Base-by-base conservation (phyloP, 2,329 filamentous ascomycete species). In the Zymoseptoria brevis region DNA sequence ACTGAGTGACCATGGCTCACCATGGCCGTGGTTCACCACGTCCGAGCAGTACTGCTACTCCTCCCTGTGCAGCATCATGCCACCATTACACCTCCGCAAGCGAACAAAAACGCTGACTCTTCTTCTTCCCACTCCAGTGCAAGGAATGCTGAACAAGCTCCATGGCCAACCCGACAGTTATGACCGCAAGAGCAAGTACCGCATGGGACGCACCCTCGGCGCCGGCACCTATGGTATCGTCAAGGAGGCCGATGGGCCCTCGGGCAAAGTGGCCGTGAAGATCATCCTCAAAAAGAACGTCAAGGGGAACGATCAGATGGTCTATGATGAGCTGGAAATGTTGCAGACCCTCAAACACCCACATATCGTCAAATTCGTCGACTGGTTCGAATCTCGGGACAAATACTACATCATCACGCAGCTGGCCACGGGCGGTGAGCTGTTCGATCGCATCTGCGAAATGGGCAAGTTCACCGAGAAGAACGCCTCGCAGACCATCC, bases 221-320 rank as follows among this genome's bases (percentile, higher is more conserved):
- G 94, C 94, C 62, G 94, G 94, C 69, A 99, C 94, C 69, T 99
- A 99, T 81, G 94, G 94, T 72, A 96, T 99, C 71, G 94, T 99
- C 71, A 86, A 94, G 69, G 94, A 99, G 77, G 94, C 94, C 61
- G 91, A 96, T 62, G 84, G 89, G 67, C 85, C 87, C 50, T 82
- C 83, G 19, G 90, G 90, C 74, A 88, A 96, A 80, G 92, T 96
- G 62, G 94, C 94, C 49, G 84, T 99, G 76, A 99, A 99, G 82
- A 97, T 99, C 74, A 99, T 99, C 75, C 80, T 97, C 71, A 99
- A 99, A 84, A 96, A 96, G 81, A 97, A 96, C 76, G 93, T 99
- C 73, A 95, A 92, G 75, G 93, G 92, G 65, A 97, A 97, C 70
- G 94, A 99, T 80, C 86, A 88, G 75, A 99, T 99, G 94, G 94